Evolutionary conservation across 208 protist genomes (phyloP).

Genomic region (Trypanosoma brucei): DNA sequence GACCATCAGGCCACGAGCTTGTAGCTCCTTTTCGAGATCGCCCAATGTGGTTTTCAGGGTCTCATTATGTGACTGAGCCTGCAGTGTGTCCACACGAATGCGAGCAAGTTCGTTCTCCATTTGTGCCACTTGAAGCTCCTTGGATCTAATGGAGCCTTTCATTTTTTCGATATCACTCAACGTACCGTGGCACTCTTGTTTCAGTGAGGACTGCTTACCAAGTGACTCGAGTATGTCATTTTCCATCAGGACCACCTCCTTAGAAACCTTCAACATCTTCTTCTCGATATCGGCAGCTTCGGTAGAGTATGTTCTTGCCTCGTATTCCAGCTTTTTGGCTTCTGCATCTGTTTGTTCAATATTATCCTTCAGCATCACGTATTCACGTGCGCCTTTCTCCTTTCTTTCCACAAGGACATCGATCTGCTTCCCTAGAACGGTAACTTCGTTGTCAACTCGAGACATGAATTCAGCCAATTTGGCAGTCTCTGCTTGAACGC

Average conservation of each 20-base stretch:
- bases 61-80: conserved; percentile 91
- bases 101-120: conserved; percentile 95
- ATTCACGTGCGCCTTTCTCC: conserved; percentile 71
- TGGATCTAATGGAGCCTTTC: conserved; percentile 83
- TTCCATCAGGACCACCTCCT: conserved; percentile 87
- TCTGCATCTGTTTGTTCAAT: conserved; percentile 81
- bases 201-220: conserved; percentile 89
- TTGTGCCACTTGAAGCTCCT: conserved; percentile 91
- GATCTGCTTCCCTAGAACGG: conserved; percentile 88
- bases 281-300: conserved; percentile 74
- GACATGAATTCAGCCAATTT: conserved; percentile 88
- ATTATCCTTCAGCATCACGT: conserved; percentile 65
- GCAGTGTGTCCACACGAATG: conserved; percentile 93
- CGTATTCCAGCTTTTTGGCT: conserved; percentile 73
- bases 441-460: conserved; percentile 89
- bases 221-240: conserved; percentile 82
- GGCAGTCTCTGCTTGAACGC: conserved; percentile 83
- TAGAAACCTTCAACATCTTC: conserved; percentile 78
- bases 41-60: conserved; percentile 79
- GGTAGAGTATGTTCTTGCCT: conserved; percentile 63
- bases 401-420: conserved; percentile 69
- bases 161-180: conserved; percentile 90
- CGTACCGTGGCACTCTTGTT: conserved; percentile 88
- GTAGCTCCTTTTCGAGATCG: conserved; percentile 90
- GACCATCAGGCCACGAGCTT: conserved; percentile 86